Base-by-base conservation (phyloP, 495 filamentous ascomycete genomes). In the Aspergillus biplanus region DNA sequence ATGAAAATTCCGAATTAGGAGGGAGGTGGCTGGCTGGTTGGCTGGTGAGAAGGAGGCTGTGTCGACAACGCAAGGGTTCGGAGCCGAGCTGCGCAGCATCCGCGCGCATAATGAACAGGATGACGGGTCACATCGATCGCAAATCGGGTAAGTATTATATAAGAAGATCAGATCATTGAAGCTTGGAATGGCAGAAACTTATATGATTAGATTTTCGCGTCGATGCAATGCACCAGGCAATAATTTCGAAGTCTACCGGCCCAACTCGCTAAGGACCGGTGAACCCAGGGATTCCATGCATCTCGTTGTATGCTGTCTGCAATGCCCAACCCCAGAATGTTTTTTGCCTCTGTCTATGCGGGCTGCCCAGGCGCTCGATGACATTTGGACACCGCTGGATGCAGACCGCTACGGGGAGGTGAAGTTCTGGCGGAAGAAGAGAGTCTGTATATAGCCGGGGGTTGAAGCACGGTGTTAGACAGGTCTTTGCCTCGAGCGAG, bases 101-200 rank as follows among this genome's bases (percentile, higher is more conserved):
- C 27, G n/a, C 13, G 27, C 27, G 47, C 47, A 31, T 31, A n/a
- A 27, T 50, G 27, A 50, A 27, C 21, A 50, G 11, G 47, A 21
- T 50, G 47, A 50, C 7, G 16, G 5, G 16, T 50, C 47, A 50
- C 47, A 50, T 31, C 5, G 47, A 31, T 11, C 7, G n/a, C 47
- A 50, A 50, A 50, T 50, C 47, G 47, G 47, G n/a, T 27, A 50
- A 50, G 7, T 50, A 27, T 50, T 50, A 50, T 49, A 50, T 50
- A 50, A 50, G 16, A 50, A 18, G 27, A 18, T 31, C 16, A 27
- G 47, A 31, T 50, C 47, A 27, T 18, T 21, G 47, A 11, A 21
- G 9, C 16, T 50, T 50, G 47, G 5, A 21, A 50, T 50, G 11
- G 11, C 39, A 11, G 8, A 44, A 15, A 15, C 39, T 13, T 15